Base-by-base conservation (phyloP, 2,329 filamentous ascomycete species). In the Lizonia empirigonia region DNA sequence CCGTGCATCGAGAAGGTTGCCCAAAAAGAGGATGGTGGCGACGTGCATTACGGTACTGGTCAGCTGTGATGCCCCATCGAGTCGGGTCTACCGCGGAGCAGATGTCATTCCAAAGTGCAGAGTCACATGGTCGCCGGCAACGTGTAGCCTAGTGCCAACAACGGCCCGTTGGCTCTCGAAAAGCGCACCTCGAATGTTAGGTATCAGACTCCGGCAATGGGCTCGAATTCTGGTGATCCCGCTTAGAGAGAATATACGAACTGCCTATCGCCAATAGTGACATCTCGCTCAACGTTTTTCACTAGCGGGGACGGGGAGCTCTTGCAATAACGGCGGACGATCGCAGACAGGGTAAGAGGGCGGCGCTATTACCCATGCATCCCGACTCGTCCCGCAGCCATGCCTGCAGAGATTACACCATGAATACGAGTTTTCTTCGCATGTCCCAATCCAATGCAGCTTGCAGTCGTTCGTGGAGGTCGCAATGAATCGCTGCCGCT, bases 361-460 rank as follows among this genome's bases (percentile, higher is more conserved):
- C 52, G 53, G 62, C 62, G 59, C 67, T 67, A 58, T 56, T 55
- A 59, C 44, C 60, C 60, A 61, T 59, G 63, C 60, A 63, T 65
- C 63, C 58, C 65, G 62, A 67, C 59, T 68, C 65, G 66, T 68
- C 60, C 64, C 63, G 65, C 57, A 56, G 56, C 44, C 44, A 58
- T 54, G 41, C 22, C 50, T 62, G 52, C 45, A 57, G 51, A 53
- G 26, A 52, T 53, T 54, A 57, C 50, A 54, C 47, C 52, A 46
- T 26, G 30, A 42, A 58, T 50, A 46, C 50, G 51, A 49, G 32
- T 50, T 42, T 41, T 38, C 40, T 55, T 46, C 44, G 57, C 46
- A 27, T 46, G 35, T 24, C 54, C 54, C 40, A 50, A 60, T 58
- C 49, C 38, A 50, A 56, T 36, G 36, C 41, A 38, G 48, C 38